phyloP scores from a whole-genome alignment of 202 grass and related monocot species.

The Setaria italica region DNA sequence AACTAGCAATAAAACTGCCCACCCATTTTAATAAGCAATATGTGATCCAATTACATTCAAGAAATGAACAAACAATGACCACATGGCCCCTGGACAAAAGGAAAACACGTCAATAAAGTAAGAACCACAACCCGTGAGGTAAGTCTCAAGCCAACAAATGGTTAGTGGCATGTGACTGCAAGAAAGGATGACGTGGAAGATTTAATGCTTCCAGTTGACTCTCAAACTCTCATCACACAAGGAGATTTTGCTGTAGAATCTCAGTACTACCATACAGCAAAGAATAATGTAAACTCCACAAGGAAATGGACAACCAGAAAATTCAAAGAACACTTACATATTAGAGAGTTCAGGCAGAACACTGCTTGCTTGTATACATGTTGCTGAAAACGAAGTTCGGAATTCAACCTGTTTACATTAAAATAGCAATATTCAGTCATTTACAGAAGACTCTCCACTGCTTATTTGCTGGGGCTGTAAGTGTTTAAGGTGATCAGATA shows the following conservation, averaged over 20 bases:
- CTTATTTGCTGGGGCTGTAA: not conserved
- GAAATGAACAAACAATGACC: not conserved
- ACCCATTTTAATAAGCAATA: not conserved
- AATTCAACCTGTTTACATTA: conserved; percentile 83
- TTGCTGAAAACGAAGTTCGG: conserved; percentile 73
- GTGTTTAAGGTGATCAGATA: not conserved
- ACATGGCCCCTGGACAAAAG: not conserved
- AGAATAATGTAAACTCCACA: not conserved
- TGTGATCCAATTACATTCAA: not conserved
- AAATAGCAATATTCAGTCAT: conserved; percentile 24
- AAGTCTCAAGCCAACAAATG: not conserved
- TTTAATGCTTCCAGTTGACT: not conserved
- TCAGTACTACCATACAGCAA: conserved; percentile 1
- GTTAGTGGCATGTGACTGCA: not conserved
- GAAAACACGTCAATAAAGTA: not conserved
- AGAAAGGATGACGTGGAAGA: not conserved
- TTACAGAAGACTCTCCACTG: conserved; percentile 1
- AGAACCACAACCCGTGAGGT: not conserved
- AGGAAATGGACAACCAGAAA: conserved; percentile 27
- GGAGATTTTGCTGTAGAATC: conserved; percentile 17
- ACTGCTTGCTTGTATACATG: conserved; percentile 77
- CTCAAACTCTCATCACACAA: not conserved
- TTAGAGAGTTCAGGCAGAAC: conserved; percentile 87
- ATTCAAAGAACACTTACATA: conserved; percentile 54
- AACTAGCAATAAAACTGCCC: not conserved